Base-by-base conservation (phyloP, 202 grass and related monocot genomes). In the Elaeis oleifera region DNA sequence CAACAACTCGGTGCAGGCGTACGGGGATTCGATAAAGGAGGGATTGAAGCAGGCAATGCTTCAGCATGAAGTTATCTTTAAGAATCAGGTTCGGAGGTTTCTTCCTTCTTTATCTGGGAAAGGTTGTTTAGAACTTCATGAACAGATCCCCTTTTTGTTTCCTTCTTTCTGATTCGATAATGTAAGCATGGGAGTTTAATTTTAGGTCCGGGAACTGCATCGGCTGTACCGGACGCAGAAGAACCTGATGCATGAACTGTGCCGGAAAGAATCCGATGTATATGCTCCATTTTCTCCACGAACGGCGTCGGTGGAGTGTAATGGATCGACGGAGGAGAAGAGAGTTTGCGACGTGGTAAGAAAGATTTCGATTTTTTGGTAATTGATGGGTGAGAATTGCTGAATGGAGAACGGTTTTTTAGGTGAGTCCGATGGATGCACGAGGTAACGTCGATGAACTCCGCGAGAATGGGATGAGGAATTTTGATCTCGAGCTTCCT, bases 181-280 rank as follows among this genome's bases (percentile, higher is more conserved):
- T 8, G 54, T 56, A 54, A 58, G 27, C 29, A 44, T 59, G 16
- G 13, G 18, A 31, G 23, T 59, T 75, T 23, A 4, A 57, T 19
- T 54, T 58, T 57, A 95, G 90, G 79, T 89, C n/a, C 76, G 83
- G 60, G 79, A 89, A 70, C 83, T 86, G 57, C 82, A 76, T 70
- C 76, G 73, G 18, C 64, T 86, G 54, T 89, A 89, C 52, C 76
- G 79, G 85, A 59, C 67, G 26, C 82, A 81, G 59, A 85, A 70
- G 54, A 78, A 80, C 50, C 60, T 83, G 72, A 71, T 74, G 70
- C 67, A 76, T 57, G 74, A 68, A 39, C 49, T 87, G 23, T 64
- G 49, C 57, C 79, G 89, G 84, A 76, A 69, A 50, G 74, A 62
- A 64, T 74, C 80, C 19, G 24, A 56, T 54, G 16, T 53, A n/a